Base-by-base conservation (phyloP, 2,329 filamentous ascomycete genomes). In the Curvularia verruculosa region DNA sequence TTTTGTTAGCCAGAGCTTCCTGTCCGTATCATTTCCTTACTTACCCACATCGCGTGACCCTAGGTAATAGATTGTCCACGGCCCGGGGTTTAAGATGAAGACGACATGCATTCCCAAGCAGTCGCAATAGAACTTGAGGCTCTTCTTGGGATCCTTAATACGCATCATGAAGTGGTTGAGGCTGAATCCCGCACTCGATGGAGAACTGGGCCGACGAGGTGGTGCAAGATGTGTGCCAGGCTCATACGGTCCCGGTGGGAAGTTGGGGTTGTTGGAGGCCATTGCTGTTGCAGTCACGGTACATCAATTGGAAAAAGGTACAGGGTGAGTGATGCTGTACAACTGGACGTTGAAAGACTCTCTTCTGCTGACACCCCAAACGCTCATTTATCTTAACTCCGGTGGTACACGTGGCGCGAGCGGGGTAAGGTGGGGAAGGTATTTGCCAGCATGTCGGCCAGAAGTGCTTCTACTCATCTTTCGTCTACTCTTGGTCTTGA, bases 121-220 rank as follows among this genome's bases (percentile, higher is more conserved):
- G 36, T 74, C 70, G 36, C 70, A 74, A 45, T 76, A 76, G 53
- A 76, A 75, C 10, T 61, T 40, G 3, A 75, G 37, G 10, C 65
- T 71, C 8, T 55, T 54, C 7, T 66, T 49, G 0, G 72, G 72
- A 46, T 73, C 58, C 36, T 70, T 71, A 45, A 74, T 73, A 12
- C 72, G 66, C 2, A 74, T 59, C 73, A 75, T 75, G 0, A 74
- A 57, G 49, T 75, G 73, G 36, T 75, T 75, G 13, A 73, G 61
- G 13, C 65, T 65, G 51, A 64, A 74, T 37, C 58, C 56, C n/a
- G 61, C 51, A 18, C 69, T 73, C 6, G 64, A 52, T 18, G 70
- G 70, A 2, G 70, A 73, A 5, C 44, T 18, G 1, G 69, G 63
- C 1, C 69, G 68, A 8, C 68, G 61, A 23, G 68, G 69, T 3